These are phyloP conservation scores for Biscogniauxia marginata DNA, from an alignment of 2,329 filamentous ascomycete species.

Conservation along the genomic window DNA sequence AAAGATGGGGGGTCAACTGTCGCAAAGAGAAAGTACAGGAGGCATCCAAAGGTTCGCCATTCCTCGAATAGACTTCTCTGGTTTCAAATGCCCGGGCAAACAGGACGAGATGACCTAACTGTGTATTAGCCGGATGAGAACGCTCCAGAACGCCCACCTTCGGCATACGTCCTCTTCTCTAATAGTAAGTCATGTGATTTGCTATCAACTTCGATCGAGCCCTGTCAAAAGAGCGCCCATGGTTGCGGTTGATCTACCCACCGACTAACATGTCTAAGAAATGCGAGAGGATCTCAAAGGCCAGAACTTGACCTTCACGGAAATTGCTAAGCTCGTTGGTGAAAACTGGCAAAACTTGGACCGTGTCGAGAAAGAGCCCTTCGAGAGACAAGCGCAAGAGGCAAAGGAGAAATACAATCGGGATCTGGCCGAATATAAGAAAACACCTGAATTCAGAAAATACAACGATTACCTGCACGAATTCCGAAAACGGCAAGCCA, in stretches of 20 bases:
- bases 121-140: conserved; percentile 66
- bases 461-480: conserved; percentile 73
- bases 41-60: conserved; percentile 67
- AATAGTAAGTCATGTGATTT: conserved; percentile 60
- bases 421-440: conserved; percentile 74
- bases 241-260: background rate
- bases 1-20: conserved; percentile 43
- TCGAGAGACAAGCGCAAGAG: conserved; percentile 67
- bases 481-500: conserved; percentile 71
- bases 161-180: conserved; percentile 82
- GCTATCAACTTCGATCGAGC: background rate
- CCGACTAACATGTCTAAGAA: conserved; percentile 45
- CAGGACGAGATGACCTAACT: conserved; percentile 8
- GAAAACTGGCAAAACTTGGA: conserved; percentile 77
- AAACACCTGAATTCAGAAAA: conserved; percentile 65
- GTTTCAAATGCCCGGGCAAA: conserved; percentile 4
- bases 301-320: conserved; percentile 75
- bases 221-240: too few relatives aligned
- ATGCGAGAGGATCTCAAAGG: conserved; percentile 77
- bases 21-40: conserved; percentile 71
- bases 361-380: conserved; percentile 66
- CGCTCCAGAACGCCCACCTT: conserved; percentile 76
- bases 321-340: conserved; percentile 79
- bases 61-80: too few relatives aligned
- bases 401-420: conserved; percentile 76